Evolutionary conservation across 2,329 filamentous ascomycete species (phyloP).

Genomic region (Didymella pinodella): DNA sequence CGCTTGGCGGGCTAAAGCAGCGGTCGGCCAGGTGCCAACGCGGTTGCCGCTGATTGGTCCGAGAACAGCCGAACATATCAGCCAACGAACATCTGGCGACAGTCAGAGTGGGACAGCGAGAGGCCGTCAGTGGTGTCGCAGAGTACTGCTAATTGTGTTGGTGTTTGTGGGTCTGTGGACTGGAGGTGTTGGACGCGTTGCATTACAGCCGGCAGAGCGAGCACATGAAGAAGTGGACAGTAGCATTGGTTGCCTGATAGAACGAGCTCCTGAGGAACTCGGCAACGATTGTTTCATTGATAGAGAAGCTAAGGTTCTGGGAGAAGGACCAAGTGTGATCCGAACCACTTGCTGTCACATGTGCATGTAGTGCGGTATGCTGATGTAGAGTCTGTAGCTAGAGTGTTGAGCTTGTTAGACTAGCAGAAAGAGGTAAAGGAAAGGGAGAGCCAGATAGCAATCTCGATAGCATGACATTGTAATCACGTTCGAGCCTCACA

Average conservation of each 20-base stretch:
- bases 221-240: slow-evolving; percentile 28
- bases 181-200: slow-evolving; percentile 7
- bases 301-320: slow-evolving; percentile 35
- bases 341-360: slow-evolving; percentile 38
- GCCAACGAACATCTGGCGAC: slow-evolving; percentile 42
- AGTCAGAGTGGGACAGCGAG: slow-evolving; percentile 37
- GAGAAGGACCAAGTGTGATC: slow-evolving; percentile 31
- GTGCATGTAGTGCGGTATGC: slow-evolving; percentile 16
- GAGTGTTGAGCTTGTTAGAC: slow-evolving; percentile 29
- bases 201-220: slow-evolving; percentile 26
- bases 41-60: slow-evolving; percentile 36
- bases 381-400: slow-evolving; percentile 27
- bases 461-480: slow-evolving; percentile 50
- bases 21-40: slow-evolving; percentile 28
- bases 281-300: slow-evolving; percentile 28
- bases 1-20: slow-evolving; percentile 24
- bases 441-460: slow-evolving; percentile 38
- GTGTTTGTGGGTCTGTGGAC: slow-evolving; percentile 11
- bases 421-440: slow-evolving; percentile 17
- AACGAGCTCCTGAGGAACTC: slow-evolving; percentile 29
- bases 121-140: slow-evolving; percentile 37
- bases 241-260: slow-evolving; percentile 31
- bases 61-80: slow-evolving; percentile 26
- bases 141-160: slow-evolving; percentile 25
- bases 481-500: slow-evolving; percentile 50